phyloP scores from a whole-genome alignment of 345 rosid species.

The Hibiscus trionum region DNA sequence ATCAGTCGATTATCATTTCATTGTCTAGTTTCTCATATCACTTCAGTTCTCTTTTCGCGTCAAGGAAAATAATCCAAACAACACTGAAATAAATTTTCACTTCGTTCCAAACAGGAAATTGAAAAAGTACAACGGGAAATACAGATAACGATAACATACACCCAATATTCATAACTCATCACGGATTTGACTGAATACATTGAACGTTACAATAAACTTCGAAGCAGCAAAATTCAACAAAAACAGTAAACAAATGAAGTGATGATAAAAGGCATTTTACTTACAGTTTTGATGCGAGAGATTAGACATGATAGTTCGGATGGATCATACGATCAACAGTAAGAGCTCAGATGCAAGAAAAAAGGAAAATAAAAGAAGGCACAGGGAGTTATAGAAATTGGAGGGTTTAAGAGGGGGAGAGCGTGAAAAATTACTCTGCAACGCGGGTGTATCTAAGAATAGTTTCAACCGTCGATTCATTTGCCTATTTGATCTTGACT shows the following conservation, averaged over 20 bases:
- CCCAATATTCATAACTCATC: neutral
- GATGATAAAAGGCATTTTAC: neutral
- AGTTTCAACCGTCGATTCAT: neutral
- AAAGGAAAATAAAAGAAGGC: neutral
- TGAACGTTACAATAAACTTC: neutral
- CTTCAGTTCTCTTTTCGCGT: neutral
- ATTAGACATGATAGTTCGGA: neutral
- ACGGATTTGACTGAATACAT: neutral
- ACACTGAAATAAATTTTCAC: neutral
- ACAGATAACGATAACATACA: neutral
- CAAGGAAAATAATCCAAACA: neutral
- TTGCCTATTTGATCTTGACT: neutral
- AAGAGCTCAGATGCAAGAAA: neutral
- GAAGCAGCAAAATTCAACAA: neutral
- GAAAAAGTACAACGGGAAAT: neutral
- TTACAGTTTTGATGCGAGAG: neutral
- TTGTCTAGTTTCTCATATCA: neutral
- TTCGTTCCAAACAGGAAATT: neutral
- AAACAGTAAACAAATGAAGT: neutral
- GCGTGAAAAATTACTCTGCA: neutral
- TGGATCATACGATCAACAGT: neutral
- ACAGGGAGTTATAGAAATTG: neutral
- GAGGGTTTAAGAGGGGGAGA: conserved; percentile 15
- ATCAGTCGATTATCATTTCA: neutral
- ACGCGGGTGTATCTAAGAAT: neutral